Evolutionary conservation across 1,284 basidiomycete genomes (phyloP), one percentile per base, ranked within the genome.

Genomic region (Meripilus lineatus): DNA sequence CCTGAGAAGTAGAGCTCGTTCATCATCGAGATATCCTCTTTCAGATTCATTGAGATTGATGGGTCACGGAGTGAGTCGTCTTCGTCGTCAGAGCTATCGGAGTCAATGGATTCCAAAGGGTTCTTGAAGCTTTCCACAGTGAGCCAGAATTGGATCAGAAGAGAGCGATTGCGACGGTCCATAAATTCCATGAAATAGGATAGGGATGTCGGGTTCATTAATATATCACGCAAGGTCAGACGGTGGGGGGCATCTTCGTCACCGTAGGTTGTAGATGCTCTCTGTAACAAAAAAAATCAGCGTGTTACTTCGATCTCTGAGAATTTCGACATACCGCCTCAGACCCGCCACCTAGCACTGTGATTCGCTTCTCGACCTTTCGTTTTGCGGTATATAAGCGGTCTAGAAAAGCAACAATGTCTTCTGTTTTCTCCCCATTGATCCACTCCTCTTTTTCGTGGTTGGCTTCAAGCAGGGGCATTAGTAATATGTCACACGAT

Each of bases 101-200:
- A 85, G 54, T 89, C 86, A 4, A 86, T 74, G 1, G 79, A 79
- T 61, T 97, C 94, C 15, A 99, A 70, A 0, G 95, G 95, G 54
- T 95, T 91, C 66, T 97, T 98, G 75, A 98, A 94, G 40, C 90
- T 92, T 64, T 98, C 93, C 1, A 98, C 90, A 0, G 92, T 90
- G 2, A 98, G 72, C 95, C 95, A 98, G 66, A 97, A 99, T 54
- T 97, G 95, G 2, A 97, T 89, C 3, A 93, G 78, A 7, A 91
- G 62, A 13, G 92, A 88, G 23, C 89, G 81, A 46, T 83, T 76
- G 2, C 89, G 79, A 5, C 94, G 79, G 53, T 98, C 95, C 90
- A 97, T 94, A 58, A 90, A 95, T 66, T 99, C 95, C 82, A 97
- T 94, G 68, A 95, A 92, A 61, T 95, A 95, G 2, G 89, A 93